phyloP scores from a whole-genome alignment of 2,329 filamentous ascomycete species.

The Ophiostoma ips region DNA sequence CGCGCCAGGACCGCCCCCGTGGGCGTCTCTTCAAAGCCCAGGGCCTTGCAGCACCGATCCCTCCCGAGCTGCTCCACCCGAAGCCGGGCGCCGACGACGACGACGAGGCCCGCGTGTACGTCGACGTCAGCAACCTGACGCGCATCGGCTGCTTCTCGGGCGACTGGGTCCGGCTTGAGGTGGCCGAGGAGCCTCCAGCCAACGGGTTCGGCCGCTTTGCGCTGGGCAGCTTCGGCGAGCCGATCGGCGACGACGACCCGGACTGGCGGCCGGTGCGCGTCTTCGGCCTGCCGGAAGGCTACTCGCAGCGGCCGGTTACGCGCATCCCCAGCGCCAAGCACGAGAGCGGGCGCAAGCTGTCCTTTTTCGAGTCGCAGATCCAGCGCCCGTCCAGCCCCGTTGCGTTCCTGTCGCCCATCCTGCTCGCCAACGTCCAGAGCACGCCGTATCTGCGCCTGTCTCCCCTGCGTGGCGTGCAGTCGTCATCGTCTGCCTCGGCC shows the following conservation, averaged over 20 bases:
- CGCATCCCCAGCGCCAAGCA: constrained; percentile 42
- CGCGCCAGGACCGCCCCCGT: constrained; percentile 54
- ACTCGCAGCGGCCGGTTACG: constrained; percentile 45
- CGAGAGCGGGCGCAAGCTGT: constrained; percentile 35
- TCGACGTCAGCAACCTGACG: constrained; percentile 72
- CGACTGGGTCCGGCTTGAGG: constrained; percentile 84
- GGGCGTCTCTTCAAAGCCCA: constrained; percentile 78
- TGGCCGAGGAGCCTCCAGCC: constrained; percentile 55
- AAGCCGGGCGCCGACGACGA: constrained; percentile 67
- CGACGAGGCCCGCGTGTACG: constrained; percentile 78
- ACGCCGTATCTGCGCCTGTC: constrained; percentile 69
- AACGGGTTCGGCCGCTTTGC: constrained; percentile 55
- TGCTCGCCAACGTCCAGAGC: constrained; percentile 73
- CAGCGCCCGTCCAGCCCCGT: constrained; percentile 42
- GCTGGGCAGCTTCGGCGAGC: constrained; percentile 48
- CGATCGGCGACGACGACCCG: constrained; percentile 40
- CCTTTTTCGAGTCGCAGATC: constrained; percentile 57
- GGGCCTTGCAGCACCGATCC: constrained; percentile 56
- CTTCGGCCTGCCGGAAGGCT: constrained; percentile 73
- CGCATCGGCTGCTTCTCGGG: constrained; percentile 94
- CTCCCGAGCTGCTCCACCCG: constrained; percentile 70
- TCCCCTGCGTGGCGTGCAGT: constrained; percentile 30
- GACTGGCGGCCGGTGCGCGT: constrained; percentile 77
- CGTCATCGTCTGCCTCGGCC: neutral
- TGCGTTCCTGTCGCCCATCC: constrained; percentile 69